These are phyloP conservation scores for Penicillium hordei DNA, from an alignment of 2,329 filamentous ascomycete species.

Conservation along the genomic window DNA sequence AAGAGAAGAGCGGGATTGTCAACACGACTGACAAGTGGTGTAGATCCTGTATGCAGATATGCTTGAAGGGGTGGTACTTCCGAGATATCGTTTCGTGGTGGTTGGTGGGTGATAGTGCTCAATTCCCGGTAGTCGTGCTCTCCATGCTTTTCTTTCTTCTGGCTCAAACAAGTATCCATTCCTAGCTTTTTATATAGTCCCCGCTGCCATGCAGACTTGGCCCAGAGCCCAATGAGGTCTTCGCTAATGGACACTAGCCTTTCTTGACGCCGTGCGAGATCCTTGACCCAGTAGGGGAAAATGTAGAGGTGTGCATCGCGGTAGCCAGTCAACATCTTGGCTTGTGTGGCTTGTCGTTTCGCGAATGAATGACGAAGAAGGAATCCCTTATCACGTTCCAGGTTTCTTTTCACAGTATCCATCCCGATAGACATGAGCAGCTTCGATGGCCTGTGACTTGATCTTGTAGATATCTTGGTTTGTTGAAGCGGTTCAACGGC, in stretches of 20 bases:
- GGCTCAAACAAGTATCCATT: background rate
- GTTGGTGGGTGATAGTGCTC: background rate
- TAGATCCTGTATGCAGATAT: background rate
- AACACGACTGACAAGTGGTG: background rate
- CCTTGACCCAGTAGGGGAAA: constrained; percentile 1
- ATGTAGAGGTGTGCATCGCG: constrained; percentile 5
- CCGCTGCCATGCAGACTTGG: constrained; percentile 1
- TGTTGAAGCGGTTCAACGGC: background rate
- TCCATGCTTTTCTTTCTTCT: background rate
- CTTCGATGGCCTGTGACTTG: background rate
- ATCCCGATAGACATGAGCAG: background rate
- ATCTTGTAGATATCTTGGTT: background rate
- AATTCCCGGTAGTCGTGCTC: background rate
- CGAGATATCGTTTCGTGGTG: background rate
- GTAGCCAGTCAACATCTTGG: background rate
- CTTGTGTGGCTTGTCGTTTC: background rate
- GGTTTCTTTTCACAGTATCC: background rate
- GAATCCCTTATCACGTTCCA: background rate
- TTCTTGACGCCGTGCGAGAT: background rate
- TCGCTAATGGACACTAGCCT: background rate
- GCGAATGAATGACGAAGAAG: background rate
- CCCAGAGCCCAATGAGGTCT: constrained; percentile 2
- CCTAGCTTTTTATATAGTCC: background rate
- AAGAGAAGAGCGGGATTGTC: background rate
- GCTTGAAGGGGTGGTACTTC: background rate